Evolutionary conservation across 2,329 filamentous ascomycete genomes (phyloP).

Genomic region (Emmonsia crescens): DNA sequence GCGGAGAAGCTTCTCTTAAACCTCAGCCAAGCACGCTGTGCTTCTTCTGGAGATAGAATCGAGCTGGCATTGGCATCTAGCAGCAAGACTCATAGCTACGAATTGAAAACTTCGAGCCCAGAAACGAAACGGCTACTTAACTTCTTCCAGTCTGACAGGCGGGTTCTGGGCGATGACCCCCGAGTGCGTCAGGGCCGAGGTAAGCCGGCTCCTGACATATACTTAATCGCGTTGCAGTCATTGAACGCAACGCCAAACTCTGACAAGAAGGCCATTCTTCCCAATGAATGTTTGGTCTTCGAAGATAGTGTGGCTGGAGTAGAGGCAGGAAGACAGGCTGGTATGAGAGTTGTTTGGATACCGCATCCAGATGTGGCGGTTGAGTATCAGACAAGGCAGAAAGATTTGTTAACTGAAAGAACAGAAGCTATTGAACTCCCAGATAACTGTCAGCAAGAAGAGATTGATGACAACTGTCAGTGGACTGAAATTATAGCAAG

Average conservation of each 20-base stretch:
- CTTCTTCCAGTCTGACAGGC: constrained; percentile 12
- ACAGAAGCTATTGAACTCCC: constrained; percentile 19
- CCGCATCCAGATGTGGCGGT: constrained; percentile 22
- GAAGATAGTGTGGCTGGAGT: constrained; percentile 24
- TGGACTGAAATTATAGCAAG: constrained; percentile 26
- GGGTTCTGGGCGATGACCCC: constrained; percentile 15
- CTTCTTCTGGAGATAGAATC: constrained; percentile 12
- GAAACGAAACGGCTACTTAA: constrained; percentile 15
- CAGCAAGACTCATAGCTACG: constrained; percentile 15
- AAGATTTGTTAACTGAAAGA: constrained; percentile 24
- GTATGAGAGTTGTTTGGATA: constrained; percentile 28
- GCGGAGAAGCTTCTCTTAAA: constrained; percentile 13
- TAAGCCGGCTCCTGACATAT: constrained; percentile 21
- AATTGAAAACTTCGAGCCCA: constrained; percentile 16
- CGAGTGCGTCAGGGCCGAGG: constrained; percentile 16
- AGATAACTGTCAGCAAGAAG: constrained; percentile 25
- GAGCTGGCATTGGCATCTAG: constrained; percentile 18
- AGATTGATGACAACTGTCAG: constrained; percentile 30
- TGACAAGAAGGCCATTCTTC: constrained; percentile 12
- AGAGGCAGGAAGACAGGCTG: too few species aligned
- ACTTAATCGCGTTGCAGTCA: constrained; percentile 16
- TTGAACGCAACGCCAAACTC: constrained; percentile 10
- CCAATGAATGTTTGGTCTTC: constrained; percentile 25
- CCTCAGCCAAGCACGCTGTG: constrained; percentile 12
- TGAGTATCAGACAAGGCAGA: constrained; percentile 24